These are phyloP conservation scores for Aspergillus ellipticus DNA, from an alignment of 495 filamentous ascomycete genomes.

Conservation along the genomic window DNA sequence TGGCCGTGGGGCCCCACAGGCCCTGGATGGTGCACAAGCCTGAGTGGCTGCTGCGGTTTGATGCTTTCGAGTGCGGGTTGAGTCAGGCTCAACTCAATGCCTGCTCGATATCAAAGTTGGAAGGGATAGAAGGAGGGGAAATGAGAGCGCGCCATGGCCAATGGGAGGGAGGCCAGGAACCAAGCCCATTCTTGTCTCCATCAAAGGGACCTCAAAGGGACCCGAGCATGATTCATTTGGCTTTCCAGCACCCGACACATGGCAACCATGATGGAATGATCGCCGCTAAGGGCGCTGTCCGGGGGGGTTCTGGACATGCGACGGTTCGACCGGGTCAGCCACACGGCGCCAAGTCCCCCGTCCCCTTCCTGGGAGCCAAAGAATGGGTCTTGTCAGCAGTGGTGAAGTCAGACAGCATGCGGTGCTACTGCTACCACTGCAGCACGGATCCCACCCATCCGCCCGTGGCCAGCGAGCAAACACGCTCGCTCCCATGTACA, in stretches of 20 bases:
- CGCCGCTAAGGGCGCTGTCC: slow-evolving; percentile 20
- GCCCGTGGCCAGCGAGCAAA: neutral
- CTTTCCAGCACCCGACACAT: slow-evolving; percentile 23
- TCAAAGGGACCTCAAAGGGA: neutral
- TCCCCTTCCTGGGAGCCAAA: neutral
- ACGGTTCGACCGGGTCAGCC: slow-evolving; percentile 18
- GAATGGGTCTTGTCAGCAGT: slow-evolving; percentile 6
- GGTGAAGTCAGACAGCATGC: slow-evolving; percentile 13
- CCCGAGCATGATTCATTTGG: slow-evolving; percentile 12
- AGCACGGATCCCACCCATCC: neutral
- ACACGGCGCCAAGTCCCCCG: slow-evolving; percentile 12
- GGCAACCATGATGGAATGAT: slow-evolving; percentile 28
- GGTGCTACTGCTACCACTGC: neutral
- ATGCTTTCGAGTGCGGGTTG: too few species aligned
- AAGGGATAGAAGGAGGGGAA: neutral
- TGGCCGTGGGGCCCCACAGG: neutral
- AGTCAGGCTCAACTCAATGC: too few species aligned
- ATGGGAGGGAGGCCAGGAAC: neutral
- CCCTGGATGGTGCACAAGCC: neutral
- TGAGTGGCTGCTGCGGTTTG: neutral
- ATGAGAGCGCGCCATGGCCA: neutral
- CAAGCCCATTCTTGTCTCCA: neutral
- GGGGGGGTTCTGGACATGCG: slow-evolving; percentile 14
- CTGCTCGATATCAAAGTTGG: neutral
- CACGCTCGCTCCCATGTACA: neutral